Conservation (phyloP, 768 basidiomycete species). For the Mrakia hoshinonis region DNA sequence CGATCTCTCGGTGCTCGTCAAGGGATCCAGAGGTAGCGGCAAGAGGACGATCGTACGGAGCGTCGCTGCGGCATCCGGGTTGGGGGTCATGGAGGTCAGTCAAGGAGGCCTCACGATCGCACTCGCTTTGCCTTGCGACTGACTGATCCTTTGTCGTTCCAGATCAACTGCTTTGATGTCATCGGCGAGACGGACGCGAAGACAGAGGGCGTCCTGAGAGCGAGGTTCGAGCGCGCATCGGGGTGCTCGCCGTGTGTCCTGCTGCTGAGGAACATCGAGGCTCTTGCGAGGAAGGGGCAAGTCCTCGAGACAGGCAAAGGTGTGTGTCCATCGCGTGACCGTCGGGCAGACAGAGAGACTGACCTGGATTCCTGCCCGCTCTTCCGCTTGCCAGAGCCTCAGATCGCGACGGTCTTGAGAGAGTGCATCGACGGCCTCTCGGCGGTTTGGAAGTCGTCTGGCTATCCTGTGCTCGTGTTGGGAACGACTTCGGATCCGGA, state of each 20-base stretch:
- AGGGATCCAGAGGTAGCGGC: conserved; percentile 70
- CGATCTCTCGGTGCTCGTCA: conserved; percentile 62
- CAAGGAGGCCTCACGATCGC: background rate
- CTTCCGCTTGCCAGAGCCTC: conserved; percentile 35
- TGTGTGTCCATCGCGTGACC: no score
- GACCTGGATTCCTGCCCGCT: background rate
- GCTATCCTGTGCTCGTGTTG: conserved; percentile 65
- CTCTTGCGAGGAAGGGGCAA: conserved; percentile 59
- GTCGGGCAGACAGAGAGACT: background rate
- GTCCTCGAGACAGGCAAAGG: conserved; percentile 58
- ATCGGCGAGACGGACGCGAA: conserved; percentile 67
- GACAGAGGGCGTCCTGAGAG: conserved; percentile 63
- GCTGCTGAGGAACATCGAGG: conserved; percentile 70
- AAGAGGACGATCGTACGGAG: conserved; percentile 57
- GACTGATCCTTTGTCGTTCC: background rate
- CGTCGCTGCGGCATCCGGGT: conserved; percentile 50
- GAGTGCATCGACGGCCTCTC: conserved; percentile 57
- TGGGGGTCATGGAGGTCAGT: conserved; percentile 68
- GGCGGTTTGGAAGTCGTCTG: conserved; percentile 52
- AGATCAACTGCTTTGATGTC: conserved; percentile 82
- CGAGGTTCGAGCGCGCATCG: conserved; percentile 66
- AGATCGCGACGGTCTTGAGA: conserved; percentile 52
- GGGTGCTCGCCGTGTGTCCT: conserved; percentile 77
- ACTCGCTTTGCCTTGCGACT: background rate
- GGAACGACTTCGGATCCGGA: conserved; percentile 63